Conservation (phyloP, 2,329 filamentous ascomycete genomes). For the Fusarium albidum region DNA sequence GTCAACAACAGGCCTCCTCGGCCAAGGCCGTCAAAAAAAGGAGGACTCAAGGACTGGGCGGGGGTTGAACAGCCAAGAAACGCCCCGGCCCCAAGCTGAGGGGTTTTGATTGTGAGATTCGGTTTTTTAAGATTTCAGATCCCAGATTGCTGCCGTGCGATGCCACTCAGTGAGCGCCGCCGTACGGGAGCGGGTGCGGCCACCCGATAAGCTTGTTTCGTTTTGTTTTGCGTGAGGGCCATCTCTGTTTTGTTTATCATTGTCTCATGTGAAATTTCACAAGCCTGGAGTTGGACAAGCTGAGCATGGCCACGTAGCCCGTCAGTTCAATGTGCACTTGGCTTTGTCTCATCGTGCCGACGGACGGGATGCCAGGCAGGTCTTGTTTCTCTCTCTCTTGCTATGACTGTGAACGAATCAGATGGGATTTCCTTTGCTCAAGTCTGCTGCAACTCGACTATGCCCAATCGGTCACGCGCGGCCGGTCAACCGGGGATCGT, state of each 20-base stretch:
- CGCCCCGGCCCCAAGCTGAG: background rate
- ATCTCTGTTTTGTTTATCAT: conserved; percentile 4
- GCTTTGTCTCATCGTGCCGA: conserved; percentile 1
- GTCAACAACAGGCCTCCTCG: conserved; percentile 1
- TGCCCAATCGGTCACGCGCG: conserved; percentile 13
- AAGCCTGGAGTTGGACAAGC: conserved; percentile 12
- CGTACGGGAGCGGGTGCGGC: conserved; percentile 20
- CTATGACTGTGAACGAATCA: conserved; percentile 7
- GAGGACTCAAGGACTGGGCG: background rate
- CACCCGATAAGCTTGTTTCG: conserved; percentile 35
- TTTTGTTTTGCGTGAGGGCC: conserved; percentile 15
- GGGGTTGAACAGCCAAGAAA: conserved; percentile 29
- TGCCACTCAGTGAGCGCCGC: conserved; percentile 6
- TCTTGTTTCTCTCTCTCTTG: conserved; percentile 6
- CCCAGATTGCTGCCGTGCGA: background rate
- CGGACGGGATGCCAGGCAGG: no score
- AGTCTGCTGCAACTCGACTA: conserved; percentile 15
- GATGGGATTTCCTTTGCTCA: conserved; percentile 2
- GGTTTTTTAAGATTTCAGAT: background rate
- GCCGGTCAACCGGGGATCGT: conserved; percentile 14
- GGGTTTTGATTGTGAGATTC: conserved; percentile 12
- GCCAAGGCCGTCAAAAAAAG: background rate
- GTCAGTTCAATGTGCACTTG: conserved; percentile 2
- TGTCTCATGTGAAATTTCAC: conserved; percentile 4
- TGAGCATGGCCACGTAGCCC: conserved; percentile 20